A percentile compares a stretch with the other conserved stretches of the same genome.
Evolutionary conservation across 495 filamentous ascomycete species (phyloP).

Genomic region (Venustampulla echinocandica): DNA sequence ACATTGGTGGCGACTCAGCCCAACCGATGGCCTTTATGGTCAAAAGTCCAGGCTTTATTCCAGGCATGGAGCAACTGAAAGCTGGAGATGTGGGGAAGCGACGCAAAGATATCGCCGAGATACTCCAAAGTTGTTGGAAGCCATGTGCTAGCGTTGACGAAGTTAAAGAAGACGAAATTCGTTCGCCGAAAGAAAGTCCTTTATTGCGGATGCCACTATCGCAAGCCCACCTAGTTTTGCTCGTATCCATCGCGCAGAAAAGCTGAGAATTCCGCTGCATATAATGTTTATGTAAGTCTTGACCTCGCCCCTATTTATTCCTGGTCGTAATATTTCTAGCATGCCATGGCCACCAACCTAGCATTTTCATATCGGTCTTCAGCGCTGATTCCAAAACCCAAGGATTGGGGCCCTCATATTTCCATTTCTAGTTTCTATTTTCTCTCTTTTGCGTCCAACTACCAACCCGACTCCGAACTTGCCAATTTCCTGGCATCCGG

Average conservation of each 20-base stretch:
- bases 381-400: conserved; percentile 52
- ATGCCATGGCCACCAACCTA: conserved; percentile 60
- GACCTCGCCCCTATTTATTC: no score
- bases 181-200: conserved; percentile 40
- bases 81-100: conserved; percentile 54
- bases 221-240: conserved; percentile 61
- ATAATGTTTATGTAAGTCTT: conserved; percentile 58
- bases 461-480: conserved; percentile 44
- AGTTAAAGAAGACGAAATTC: conserved; percentile 42
- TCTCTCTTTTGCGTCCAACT: conserved; percentile 34
- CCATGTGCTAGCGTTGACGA: conserved; percentile 44
- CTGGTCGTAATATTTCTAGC: no score
- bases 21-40: conserved; percentile 71
- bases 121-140: conserved; percentile 52
- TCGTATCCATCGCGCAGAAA: conserved; percentile 57
- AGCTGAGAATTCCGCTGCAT: conserved; percentile 53
- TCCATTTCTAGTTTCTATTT: conserved; percentile 48
- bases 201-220: conserved; percentile 61
- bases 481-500: conserved; percentile 45
- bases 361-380: conserved; percentile 65
- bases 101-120: conserved; percentile 49
- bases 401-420: conserved; percentile 53
- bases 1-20: conserved; percentile 53
- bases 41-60: conserved; percentile 65
- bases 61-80: conserved; percentile 50